Percentiles rank a stretch among this genome's conserved stretches.
These are phyloP conservation scores for Stylosanthes scabra DNA, from an alignment of 331 rosid species.

Conservation along the genomic window DNA sequence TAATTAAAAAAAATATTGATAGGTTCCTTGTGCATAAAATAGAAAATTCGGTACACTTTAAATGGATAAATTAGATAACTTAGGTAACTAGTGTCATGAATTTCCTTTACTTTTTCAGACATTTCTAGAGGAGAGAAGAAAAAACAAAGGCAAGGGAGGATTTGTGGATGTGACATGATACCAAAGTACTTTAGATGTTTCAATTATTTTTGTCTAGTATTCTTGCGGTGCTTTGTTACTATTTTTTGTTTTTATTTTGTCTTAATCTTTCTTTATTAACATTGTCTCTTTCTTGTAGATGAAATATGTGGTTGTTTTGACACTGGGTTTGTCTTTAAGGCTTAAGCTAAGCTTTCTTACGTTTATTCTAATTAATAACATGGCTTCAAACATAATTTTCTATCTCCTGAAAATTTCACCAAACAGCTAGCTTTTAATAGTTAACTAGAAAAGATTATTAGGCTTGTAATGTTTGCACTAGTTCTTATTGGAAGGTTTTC, in stretches of 20 bases:
- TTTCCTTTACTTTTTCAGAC: neutral
- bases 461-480: constrained; percentile 36
- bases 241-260: too few relatives aligned
- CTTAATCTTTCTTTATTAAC: neutral
- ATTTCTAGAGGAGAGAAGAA: neutral
- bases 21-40: too few relatives aligned
- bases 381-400: neutral
- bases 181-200: neutral
- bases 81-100: neutral
- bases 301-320: neutral
- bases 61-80: too few relatives aligned
- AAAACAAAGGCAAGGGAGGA: neutral
- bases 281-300: neutral
- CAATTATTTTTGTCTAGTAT: neutral
- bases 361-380: constrained; percentile 20
- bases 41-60: too few relatives aligned
- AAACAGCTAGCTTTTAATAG: constrained; percentile 39
- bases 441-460: constrained; percentile 22
- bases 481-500: constrained; percentile 37
- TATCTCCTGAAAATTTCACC: constrained; percentile 31
- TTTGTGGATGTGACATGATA: neutral
- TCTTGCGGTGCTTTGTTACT: neutral
- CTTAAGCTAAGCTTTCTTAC: too few relatives aligned
- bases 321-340: neutral
- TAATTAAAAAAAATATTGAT: too few relatives aligned